Conservation (phyloP, 140 eudicot species). For the Anethum foeniculum region DNA sequence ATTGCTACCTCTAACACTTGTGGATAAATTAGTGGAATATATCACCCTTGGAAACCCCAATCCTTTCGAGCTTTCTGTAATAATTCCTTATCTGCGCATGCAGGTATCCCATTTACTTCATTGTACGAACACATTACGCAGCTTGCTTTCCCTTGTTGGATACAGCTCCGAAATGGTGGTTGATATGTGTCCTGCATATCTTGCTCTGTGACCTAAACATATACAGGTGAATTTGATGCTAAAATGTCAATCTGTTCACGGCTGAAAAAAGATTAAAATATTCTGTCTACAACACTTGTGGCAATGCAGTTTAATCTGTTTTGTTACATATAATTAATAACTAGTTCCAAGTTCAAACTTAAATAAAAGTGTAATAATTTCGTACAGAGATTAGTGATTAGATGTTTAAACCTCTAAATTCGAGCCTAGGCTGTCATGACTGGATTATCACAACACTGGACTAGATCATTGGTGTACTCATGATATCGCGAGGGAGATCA, state of each 20-base stretch:
- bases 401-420: neutral
- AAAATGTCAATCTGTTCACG: neutral
- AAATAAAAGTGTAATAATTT: neutral
- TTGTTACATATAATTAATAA: neutral
- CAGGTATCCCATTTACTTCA: constrained; percentile 80
- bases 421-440: neutral
- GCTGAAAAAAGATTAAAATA: neutral
- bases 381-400: neutral
- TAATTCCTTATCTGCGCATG: constrained; percentile 64
- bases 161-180: constrained; percentile 84
- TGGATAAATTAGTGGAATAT: constrained; percentile 15
- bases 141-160: constrained; percentile 79
- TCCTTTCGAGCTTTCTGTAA: constrained; percentile 73
- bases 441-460: neutral
- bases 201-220: constrained; percentile 66
- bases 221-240: neutral
- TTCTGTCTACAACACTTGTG: neutral
- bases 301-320: neutral
- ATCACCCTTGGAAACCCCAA: constrained; percentile 89
- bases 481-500: neutral
- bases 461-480: neutral
- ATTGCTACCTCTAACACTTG: neutral
- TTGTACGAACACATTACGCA: constrained; percentile 98
- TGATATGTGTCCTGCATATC: constrained; percentile 89
- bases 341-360: neutral